These are phyloP conservation scores for Fusarium agapanthi DNA, from an alignment of 2,329 filamentous ascomycete genomes.

Conservation along the genomic window DNA sequence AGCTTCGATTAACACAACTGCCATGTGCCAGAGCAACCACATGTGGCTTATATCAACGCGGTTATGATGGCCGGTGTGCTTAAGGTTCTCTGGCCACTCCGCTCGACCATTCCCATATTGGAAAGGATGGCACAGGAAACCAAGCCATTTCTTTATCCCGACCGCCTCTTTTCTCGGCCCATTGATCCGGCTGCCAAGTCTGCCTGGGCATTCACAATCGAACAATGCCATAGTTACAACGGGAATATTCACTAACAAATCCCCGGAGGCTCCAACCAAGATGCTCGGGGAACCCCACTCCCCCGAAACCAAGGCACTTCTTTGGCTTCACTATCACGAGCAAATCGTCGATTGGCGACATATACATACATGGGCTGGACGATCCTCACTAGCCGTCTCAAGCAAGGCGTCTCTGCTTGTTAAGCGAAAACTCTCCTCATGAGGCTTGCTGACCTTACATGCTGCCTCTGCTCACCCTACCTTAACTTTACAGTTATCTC, in stretches of 20 bases:
- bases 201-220: slow-evolving; percentile 19
- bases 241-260: slow-evolving; percentile 25
- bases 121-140: slow-evolving; percentile 10
- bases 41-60: slow-evolving; percentile 19
- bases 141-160: slow-evolving; percentile 9
- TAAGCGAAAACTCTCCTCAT: slow-evolving; percentile 22
- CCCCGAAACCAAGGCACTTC: slow-evolving; percentile 29
- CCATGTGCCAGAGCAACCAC: slow-evolving; percentile 23
- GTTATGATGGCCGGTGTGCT: slow-evolving; percentile 1
- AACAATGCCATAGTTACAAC: slow-evolving; percentile 23
- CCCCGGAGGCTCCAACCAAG: slow-evolving; percentile 23
- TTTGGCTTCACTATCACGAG: slow-evolving; percentile 17
- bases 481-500: slow-evolving; percentile 17
- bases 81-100: slow-evolving; percentile 15
- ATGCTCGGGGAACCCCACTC: slow-evolving; percentile 23
- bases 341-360: slow-evolving; percentile 42
- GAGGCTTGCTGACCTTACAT: slow-evolving; percentile 21
- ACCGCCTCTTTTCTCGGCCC: slow-evolving; percentile 35
- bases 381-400: slow-evolving; percentile 34
- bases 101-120: slow-evolving; percentile 21
- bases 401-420: slow-evolving; percentile 30
- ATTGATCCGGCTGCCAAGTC: slow-evolving; percentile 40
- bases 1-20: slow-evolving; percentile 13
- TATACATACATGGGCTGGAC: slow-evolving; percentile 14
- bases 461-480: slow-evolving; percentile 7